Conservation (phyloP, 148 eudicot species). For the Talinum fruticosum region DNA sequence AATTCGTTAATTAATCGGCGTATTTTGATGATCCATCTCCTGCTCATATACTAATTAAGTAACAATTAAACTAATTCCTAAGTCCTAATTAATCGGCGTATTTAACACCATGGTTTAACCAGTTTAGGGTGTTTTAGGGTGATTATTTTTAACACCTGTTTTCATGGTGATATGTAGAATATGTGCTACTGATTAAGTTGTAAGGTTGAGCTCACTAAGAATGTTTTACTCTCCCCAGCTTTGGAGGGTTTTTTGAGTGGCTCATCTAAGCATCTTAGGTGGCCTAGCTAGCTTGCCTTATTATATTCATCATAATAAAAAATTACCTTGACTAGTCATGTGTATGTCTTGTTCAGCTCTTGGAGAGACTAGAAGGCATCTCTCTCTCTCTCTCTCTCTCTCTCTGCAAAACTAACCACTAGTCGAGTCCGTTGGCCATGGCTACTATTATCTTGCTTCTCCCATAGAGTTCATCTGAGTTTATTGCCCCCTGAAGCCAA, state of each 20-base stretch:
- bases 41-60: not conserved
- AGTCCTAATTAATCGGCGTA: no score
- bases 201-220: slow-evolving; percentile 13
- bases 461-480: no score
- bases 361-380: no score
- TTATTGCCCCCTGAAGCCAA: no score
- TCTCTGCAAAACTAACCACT: no score
- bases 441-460: no score
- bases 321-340: not conserved
- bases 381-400: no score
- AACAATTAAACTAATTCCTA: not conserved
- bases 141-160: slow-evolving; percentile 7
- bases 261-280: slow-evolving; percentile 1
- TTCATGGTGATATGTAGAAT: not conserved
- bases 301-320: not conserved
- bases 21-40: not conserved
- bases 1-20: not conserved
- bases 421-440: no score
- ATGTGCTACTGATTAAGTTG: not conserved
- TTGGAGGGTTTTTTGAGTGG: slow-evolving; percentile 15
- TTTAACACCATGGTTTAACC: not conserved
- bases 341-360: no score
- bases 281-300: not conserved
- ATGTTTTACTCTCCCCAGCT: not conserved
- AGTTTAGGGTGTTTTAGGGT: slow-evolving; percentile 6